Conservation (phyloP, 345 rosid species). For the Salix arbutifolia region DNA sequence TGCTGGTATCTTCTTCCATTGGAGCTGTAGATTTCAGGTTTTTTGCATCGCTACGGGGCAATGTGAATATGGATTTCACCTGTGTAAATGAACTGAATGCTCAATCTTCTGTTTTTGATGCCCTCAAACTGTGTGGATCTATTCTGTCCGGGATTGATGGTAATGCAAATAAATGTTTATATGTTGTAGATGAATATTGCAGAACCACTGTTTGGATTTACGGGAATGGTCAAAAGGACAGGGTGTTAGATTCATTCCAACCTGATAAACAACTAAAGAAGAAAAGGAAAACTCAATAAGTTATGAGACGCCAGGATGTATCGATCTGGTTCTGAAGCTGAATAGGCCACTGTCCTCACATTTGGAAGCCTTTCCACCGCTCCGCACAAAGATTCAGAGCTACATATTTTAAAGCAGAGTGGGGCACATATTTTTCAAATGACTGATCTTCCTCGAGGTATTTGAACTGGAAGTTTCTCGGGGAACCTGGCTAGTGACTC, state of each 20-base stretch:
- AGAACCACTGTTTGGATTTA: constrained; percentile 83
- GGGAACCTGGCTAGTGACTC: constrained; percentile 60
- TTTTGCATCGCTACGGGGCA: constrained; percentile 70
- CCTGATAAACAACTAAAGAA: constrained; percentile 75
- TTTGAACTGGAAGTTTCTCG: constrained; percentile 80
- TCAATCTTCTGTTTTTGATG: constrained; percentile 34
- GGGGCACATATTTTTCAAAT: constrained; percentile 61
- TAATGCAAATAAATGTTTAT: constrained; percentile 56
- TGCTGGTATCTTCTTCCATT: constrained; percentile 58
- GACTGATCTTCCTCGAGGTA: constrained; percentile 86
- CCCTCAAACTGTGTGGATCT: constrained; percentile 63
- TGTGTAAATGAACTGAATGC: constrained; percentile 38
- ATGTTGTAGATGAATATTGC: constrained; percentile 74
- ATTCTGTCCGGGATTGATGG: constrained; percentile 61
- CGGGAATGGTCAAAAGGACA: constrained; percentile 46
- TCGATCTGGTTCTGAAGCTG: constrained; percentile 77
- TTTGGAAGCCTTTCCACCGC: constrained; percentile 88
- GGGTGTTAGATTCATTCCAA: constrained; percentile 64
- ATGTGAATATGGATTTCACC: constrained; percentile 40
- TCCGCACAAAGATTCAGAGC: constrained; percentile 73
- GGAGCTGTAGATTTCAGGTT: constrained; percentile 67
- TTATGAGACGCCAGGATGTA: constrained; percentile 65
- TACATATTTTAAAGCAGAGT: constrained; percentile 44
- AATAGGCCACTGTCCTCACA: constrained; percentile 55
- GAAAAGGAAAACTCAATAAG: constrained; percentile 58